Evolutionary conservation across 345 rosid genomes (phyloP).

Genomic region (Dimocarpus longan): DNA sequence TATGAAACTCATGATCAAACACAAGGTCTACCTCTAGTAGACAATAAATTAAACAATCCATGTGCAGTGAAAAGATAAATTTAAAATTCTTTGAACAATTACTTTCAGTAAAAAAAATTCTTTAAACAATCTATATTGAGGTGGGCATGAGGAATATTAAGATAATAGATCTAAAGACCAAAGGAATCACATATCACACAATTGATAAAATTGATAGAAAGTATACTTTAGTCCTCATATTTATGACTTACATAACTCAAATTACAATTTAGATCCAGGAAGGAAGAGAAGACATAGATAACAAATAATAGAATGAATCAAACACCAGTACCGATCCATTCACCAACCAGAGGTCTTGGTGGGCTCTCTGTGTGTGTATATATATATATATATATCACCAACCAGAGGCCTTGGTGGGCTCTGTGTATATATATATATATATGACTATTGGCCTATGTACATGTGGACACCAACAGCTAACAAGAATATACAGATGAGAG

Average conservation of each 20-base stretch:
- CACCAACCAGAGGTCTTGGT: too few species aligned
- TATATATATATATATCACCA: too few species aligned
- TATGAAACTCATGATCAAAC: not conserved
- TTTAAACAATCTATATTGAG: not conserved
- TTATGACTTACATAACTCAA: too few species aligned
- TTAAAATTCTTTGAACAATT: too few species aligned
- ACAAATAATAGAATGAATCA: not conserved
- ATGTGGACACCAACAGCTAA: conserved; percentile 79
- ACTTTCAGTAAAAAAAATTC: too few species aligned
- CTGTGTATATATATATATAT: too few species aligned
- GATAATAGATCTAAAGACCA: not conserved
- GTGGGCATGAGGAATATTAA: too few species aligned
- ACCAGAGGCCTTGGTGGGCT: too few species aligned
- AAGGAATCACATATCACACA: not conserved
- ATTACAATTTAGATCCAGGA: not conserved
- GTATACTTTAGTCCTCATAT: not conserved
- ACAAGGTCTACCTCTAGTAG: not conserved
- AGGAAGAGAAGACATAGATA: not conserved
- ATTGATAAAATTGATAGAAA: not conserved
- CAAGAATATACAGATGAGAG: conserved; percentile 82
- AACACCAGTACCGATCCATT: not conserved
- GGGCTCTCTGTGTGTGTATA: too few species aligned
- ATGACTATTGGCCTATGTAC: conserved; percentile 49
- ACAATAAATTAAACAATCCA: too few species aligned
- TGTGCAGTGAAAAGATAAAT: too few species aligned